Base-by-base conservation (phyloP, 1,284 basidiomycete species). In the Fomitopsis palustris region DNA sequence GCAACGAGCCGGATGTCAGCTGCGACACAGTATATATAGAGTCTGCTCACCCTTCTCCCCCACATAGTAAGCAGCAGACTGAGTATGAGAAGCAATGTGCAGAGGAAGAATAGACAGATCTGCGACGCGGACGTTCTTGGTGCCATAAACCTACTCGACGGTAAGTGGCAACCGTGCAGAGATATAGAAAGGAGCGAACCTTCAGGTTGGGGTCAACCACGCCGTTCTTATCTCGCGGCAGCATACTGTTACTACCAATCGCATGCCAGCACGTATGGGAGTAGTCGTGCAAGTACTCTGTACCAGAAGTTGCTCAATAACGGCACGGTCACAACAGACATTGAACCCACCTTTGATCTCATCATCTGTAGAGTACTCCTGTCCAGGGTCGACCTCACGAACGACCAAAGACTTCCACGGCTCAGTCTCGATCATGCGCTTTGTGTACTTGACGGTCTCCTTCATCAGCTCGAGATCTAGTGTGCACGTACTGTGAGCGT, bases 151-250 rank as follows among this genome's bases (percentile, higher is more conserved):
- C 52, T 58, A 23, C 39, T 19, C 7, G 4, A 4, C 14, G 33
- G 10, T 19, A 12, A 53, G 19, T 31, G 23, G 4, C 8, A 3
- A 23, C 5, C 27, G 41, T n/a, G 31, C 29, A 35, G 49, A 9
- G 7, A 4, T 33, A n/a, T 3, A 10, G 14, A 12, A 3, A 41
- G 17, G 25, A 19, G 42, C 53, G n/a, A 41, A 72, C 69, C 60
- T 72, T 71, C 25, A 84, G 68, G 49, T 74, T 70, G 6, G 77
- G 70, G 69, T 80, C 80, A 41, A 85, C 82, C 17, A 85, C 83
- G 62, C 83, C 83, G 37, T 80, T 80, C 59, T 75, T 67, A 42
- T 75, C 74, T 51, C 74, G 68, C 10, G 82, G 83, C 39, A 84
- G 70, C 82, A 84, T 83, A 0, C 62, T 61, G 29, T 58, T 59